phyloP scores from a whole-genome alignment of 2,329 filamentous ascomycete species.

The Cercospora zeae-maydis region DNA sequence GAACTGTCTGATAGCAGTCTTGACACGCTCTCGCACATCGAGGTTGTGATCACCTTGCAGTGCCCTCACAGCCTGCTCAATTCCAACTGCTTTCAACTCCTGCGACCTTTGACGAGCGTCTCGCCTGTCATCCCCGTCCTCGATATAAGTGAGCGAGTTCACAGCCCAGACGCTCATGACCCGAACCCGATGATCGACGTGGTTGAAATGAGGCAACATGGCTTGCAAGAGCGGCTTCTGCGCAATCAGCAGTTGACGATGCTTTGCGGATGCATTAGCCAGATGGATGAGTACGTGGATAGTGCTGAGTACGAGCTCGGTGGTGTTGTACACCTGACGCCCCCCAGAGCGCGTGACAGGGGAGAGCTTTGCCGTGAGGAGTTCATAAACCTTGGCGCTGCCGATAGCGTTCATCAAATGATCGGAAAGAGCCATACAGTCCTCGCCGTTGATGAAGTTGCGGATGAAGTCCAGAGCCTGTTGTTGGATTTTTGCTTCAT shows the following conservation, averaged over 20 bases:
- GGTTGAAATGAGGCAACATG: conserved; percentile 68
- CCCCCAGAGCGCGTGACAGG: conserved; percentile 32
- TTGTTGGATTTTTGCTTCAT: conserved; percentile 83
- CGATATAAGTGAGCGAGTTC: conserved; percentile 79
- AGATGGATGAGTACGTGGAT: conserved; percentile 84
- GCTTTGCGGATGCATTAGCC: conserved; percentile 72
- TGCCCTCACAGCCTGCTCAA: conserved; percentile 32
- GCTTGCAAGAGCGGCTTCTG: conserved; percentile 73
- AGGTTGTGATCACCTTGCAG: conserved; percentile 61
- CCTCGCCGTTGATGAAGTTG: conserved; percentile 73
- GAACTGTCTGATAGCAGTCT: conserved; percentile 72
- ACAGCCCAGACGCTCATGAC: conserved; percentile 77
- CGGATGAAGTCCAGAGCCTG: conserved; percentile 86
- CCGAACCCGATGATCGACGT: conserved; percentile 70
- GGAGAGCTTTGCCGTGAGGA: conserved; percentile 73
- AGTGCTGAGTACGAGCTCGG: conserved; percentile 71
- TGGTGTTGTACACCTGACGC: conserved; percentile 42
- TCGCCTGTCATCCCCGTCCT: conserved; percentile 65
- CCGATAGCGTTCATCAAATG: conserved; percentile 73
- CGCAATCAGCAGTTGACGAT: conserved; percentile 72
- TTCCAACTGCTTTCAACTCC: conserved; percentile 64
- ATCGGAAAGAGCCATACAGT: conserved; percentile 70
- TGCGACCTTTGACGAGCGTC: conserved; percentile 64
- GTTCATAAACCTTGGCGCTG: conserved; percentile 72
- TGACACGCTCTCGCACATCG: conserved; percentile 80